Evolutionary conservation across 768 basidiomycete genomes (phyloP), one percentile per base, ranked within the genome.

Genomic region (Agaricus sinodeliciosus): DNA sequence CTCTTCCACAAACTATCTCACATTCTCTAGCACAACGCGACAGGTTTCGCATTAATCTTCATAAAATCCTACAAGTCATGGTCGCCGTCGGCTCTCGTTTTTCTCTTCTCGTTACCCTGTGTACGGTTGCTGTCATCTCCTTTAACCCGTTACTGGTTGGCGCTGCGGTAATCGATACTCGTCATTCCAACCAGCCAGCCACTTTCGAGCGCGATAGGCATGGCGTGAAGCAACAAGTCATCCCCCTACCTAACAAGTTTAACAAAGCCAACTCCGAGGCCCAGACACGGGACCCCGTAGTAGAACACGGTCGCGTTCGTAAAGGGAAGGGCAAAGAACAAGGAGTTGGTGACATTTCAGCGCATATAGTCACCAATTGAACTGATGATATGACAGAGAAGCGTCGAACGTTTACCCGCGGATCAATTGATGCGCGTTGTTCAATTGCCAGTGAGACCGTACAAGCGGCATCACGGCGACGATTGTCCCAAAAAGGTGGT

Each of bases 1-100:
- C 48, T 42, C 41, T 43, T 22, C 28, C 48, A 49, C 48, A 49
- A 16, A 41, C 48, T 49, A 49, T 36, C 48, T 3, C 39, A 49
- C 48, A 41, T 31, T 49, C 48, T 18, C 48, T 49, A 39, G 15
- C n/a, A 37, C 9, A 37, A 19, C 13, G 48, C 37, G 40, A 31
- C 48, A 41, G 48, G 48, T 16, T n/a, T 45, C 43, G 26, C 25
- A 5, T 27, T n/a, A 31, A 27, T 35, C 31, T 34, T 47, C 25
- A 34, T 31, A 16, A 35, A 44, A 34, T 16, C 31, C 31, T 28
- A 47, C n/a, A 16, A 31, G 28, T 49, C 48, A 49, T 49, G 48
- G 48, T 49, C 48, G 48, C 40, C 41, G 25, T 49, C 13, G 16
- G 19, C 27, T 42, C 48, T 34, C 48, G 48, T 26, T 49, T 49